Conservation (phyloP, 352 stramenopile genomes). For the Phytophthora idaei region DNA sequence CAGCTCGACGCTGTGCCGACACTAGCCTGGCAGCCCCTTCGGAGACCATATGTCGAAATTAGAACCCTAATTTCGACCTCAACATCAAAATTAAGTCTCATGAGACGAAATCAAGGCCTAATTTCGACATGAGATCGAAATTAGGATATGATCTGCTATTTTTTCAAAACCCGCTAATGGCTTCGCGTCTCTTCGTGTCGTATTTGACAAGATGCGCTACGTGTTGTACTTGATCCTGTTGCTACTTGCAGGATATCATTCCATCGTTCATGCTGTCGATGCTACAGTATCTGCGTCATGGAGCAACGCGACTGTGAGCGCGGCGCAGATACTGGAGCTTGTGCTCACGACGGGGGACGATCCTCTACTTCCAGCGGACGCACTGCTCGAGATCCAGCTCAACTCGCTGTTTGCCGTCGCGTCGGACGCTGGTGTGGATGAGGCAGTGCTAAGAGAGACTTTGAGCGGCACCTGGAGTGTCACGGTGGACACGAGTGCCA, state of each 20-base stretch:
- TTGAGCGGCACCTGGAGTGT: conserved; percentile 38
- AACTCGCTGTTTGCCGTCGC: conserved; percentile 30
- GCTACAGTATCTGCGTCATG: conserved; percentile 17
- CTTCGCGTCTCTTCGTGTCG: conserved; percentile 18
- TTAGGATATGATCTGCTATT: too few relatives aligned
- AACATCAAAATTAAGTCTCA: too few relatives aligned
- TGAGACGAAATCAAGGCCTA: too few relatives aligned
- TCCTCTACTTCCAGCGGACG: conserved; percentile 32
- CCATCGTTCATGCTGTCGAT: background rate
- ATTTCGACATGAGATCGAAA: too few relatives aligned
- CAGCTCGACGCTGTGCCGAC: too few relatives aligned
- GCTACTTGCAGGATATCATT: conserved; percentile 8
- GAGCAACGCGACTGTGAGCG: conserved; percentile 39
- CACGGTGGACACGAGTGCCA: conserved; percentile 7
- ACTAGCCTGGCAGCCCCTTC: too few relatives aligned
- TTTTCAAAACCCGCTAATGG: background rate
- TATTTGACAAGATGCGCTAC: conserved; percentile 19
- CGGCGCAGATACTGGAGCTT: conserved; percentile 23
- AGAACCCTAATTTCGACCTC: too few relatives aligned
- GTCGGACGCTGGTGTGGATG: conserved; percentile 26
- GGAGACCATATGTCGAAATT: too few relatives aligned
- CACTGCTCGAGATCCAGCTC: conserved; percentile 39
- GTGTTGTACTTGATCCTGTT: conserved; percentile 12
- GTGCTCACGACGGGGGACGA: conserved; percentile 32
- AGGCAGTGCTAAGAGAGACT: conserved; percentile 7